Percentiles rank a stretch among this genome's conserved stretches.
These are phyloP conservation scores for Mycena capillaripes DNA, from an alignment of 768 basidiomycete genomes.

Conservation along the genomic window DNA sequence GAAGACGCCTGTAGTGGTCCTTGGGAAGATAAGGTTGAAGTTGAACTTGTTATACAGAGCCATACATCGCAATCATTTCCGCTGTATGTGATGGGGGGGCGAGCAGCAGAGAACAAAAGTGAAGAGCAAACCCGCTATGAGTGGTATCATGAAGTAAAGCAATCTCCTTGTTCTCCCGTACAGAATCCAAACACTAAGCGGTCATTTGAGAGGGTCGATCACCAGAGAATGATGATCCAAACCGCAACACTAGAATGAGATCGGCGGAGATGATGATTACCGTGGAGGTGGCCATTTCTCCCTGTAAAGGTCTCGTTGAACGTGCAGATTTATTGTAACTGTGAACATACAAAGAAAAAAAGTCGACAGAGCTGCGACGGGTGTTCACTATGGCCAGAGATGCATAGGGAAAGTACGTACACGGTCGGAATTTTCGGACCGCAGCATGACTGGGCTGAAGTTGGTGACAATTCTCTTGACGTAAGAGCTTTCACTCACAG, in stretches of 20 bases:
- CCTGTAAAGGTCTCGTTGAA: background rate
- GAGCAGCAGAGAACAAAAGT: background rate
- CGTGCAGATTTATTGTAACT: background rate
- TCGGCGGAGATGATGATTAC: constrained; percentile 13
- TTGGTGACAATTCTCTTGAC: background rate
- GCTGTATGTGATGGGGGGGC: background rate
- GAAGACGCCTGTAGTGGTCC: constrained; percentile 6
- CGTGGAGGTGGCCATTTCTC: constrained; percentile 10
- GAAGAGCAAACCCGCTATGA: constrained; percentile 14
- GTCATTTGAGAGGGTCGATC: background rate
- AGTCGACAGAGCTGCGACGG: too few relatives aligned
- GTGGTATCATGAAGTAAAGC: constrained; percentile 17
- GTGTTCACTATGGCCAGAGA: too few relatives aligned
- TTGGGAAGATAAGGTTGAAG: background rate
- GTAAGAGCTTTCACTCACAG: background rate
- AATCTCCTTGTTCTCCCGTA: constrained; percentile 10
- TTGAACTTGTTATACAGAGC: background rate
- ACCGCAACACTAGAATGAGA: constrained; percentile 24
- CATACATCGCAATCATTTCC: constrained; percentile 21
- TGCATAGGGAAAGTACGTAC: background rate
- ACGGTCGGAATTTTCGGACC: background rate
- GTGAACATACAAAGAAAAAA: constrained; percentile 13
- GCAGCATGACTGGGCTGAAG: constrained; percentile 15
- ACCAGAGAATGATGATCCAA: background rate
- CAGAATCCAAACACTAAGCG: constrained; percentile 17